Evolutionary conservation across 768 basidiomycete species (phyloP).

Genomic region (Suillus hirtellus): DNA sequence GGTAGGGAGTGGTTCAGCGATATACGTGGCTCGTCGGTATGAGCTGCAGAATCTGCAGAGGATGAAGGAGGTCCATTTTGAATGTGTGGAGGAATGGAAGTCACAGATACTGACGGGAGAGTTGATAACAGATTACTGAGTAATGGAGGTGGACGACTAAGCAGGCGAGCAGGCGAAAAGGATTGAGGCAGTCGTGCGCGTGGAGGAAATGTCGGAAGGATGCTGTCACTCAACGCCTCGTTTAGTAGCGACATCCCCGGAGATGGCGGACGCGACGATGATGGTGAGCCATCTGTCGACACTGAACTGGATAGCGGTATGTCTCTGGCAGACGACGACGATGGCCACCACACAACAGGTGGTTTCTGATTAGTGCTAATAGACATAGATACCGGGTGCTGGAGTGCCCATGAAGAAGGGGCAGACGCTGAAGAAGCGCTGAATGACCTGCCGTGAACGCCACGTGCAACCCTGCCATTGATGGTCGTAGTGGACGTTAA

Average conservation of each 20-base stretch:
- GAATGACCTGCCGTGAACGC: conserved; percentile 5
- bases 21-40: conserved; percentile 26
- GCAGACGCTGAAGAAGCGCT: conserved; percentile 6
- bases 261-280: conserved; percentile 34
- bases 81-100: conserved; percentile 32
- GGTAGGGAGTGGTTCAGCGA: conserved; percentile 38
- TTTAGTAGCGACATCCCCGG: conserved; percentile 41
- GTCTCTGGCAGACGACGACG: conserved; percentile 3
- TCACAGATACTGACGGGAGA: conserved; percentile 62
- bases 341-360: conserved; percentile 10
- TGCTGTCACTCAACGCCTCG: conserved; percentile 46
- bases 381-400: conserved; percentile 5
- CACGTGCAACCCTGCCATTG: conserved; percentile 10
- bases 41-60: conserved; percentile 19
- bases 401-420: conserved; percentile 6
- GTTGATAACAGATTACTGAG: conserved; percentile 58
- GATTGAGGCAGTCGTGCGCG: conserved; percentile 42
- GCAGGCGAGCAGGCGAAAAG: conserved; percentile 32
- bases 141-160: conserved; percentile 49
- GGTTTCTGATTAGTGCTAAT: neutral
- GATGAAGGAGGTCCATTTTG: conserved; percentile 8
- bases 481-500: neutral
- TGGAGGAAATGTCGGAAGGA: conserved; percentile 43
- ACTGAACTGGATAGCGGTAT: neutral
- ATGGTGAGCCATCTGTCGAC: conserved; percentile 11